These are phyloP conservation scores for Xerocomellus chrysenteron DNA, from an alignment of 768 basidiomycete genomes.

Conservation along the genomic window DNA sequence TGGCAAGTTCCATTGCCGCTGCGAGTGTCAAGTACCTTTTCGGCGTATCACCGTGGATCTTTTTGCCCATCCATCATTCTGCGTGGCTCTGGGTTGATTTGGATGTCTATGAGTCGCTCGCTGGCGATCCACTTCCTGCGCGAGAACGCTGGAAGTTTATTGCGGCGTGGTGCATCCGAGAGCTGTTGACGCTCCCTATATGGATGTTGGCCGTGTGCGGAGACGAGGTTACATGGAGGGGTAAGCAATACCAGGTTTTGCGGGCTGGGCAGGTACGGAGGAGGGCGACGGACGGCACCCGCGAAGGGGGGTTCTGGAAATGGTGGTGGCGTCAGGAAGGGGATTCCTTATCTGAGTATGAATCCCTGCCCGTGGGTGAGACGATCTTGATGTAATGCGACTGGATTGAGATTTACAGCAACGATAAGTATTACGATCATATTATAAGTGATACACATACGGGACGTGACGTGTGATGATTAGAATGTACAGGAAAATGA, in stretches of 20 bases:
- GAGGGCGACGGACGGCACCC: slow-evolving; percentile 18
- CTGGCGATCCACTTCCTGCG: slow-evolving; percentile 57
- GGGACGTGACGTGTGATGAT: slow-evolving; percentile 25
- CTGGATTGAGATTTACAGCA: slow-evolving; percentile 27
- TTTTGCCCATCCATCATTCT: slow-evolving; percentile 57
- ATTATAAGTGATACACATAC: slow-evolving; percentile 36
- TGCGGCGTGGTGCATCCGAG: slow-evolving; percentile 75
- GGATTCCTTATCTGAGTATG: slow-evolving; percentile 15
- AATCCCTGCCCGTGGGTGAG: slow-evolving; percentile 13
- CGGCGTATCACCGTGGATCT: slow-evolving; percentile 52
- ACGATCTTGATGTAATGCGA: slow-evolving; percentile 21
- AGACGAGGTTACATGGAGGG: slow-evolving; percentile 85
- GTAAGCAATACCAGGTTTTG: slow-evolving; percentile 70
- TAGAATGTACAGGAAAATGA: slow-evolving; percentile 37
- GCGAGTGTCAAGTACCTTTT: slow-evolving; percentile 52
- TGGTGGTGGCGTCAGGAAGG: slow-evolving; percentile 20
- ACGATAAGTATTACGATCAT: slow-evolving; percentile 29
- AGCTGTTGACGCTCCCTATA: slow-evolving; percentile 84
- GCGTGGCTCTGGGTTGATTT: slow-evolving; percentile 80
- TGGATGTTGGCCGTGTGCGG: slow-evolving; percentile 83
- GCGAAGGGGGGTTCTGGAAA: slow-evolving; percentile 26
- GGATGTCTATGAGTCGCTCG: slow-evolving; percentile 76
- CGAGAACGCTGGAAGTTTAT: slow-evolving; percentile 59
- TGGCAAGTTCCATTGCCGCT: slow-evolving; percentile 65
- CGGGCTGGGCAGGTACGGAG: slow-evolving; percentile 67